These are phyloP conservation scores for Globisporangium solare DNA, from an alignment of 352 stramenopile genomes.

Conservation along the genomic window DNA sequence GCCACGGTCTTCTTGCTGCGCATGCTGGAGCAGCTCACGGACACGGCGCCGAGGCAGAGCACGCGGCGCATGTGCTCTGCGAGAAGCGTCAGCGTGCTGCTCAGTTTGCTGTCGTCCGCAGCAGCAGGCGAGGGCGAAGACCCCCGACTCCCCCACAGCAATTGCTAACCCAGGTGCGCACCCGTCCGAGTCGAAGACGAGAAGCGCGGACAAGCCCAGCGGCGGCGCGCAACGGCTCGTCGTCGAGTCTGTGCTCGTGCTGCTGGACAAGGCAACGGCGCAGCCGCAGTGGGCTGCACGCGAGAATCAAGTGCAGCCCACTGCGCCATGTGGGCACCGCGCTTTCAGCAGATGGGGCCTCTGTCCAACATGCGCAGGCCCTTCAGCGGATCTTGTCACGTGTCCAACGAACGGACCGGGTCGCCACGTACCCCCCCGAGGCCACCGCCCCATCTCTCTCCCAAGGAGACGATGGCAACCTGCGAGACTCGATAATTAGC, in stretches of 20 bases:
- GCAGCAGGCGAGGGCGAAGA: neutral
- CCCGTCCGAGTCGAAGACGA: neutral
- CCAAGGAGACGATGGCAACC: neutral
- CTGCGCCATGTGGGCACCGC: neutral
- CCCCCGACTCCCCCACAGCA: neutral
- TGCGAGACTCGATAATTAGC: too few relatives aligned
- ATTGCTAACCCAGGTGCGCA: too few relatives aligned
- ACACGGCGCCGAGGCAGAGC: neutral
- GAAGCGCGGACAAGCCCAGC: neutral
- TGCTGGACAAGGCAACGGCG: slow-evolving; percentile 12
- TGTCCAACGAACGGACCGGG: slow-evolving; percentile 7
- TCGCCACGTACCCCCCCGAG: neutral
- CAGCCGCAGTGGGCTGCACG: neutral
- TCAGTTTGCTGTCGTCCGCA: slow-evolving; percentile 3
- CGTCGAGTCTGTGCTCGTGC: neutral
- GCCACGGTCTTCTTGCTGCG: slow-evolving; percentile 14
- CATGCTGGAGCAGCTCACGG: slow-evolving; percentile 14
- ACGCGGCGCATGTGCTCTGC: neutral
- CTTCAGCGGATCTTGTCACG: slow-evolving; percentile 4
- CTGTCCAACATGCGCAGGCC: slow-evolving; percentile 10
- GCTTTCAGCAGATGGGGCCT: neutral
- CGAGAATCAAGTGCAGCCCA: neutral
- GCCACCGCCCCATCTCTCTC: slow-evolving; percentile 2
- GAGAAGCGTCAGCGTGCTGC: neutral
- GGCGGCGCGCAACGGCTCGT: neutral